These are phyloP conservation scores for Volvox reticuliferus DNA, from an alignment of 139 green algal species.

Conservation along the genomic window DNA sequence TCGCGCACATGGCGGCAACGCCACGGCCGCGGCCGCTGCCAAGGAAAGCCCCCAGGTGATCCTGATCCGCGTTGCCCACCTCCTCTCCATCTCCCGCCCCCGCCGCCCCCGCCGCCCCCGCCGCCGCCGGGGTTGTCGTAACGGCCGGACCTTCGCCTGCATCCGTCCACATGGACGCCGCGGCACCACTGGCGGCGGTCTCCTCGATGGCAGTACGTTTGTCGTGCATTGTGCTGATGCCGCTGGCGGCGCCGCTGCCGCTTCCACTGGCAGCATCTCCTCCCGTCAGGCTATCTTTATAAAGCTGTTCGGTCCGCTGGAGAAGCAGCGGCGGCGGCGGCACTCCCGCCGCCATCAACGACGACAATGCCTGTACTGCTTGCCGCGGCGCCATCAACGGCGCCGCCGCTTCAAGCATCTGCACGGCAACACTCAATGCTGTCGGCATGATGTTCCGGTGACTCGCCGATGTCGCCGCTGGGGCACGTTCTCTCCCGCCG, in stretches of 20 bases:
- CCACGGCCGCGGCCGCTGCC: neutral
- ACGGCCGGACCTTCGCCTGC: too few species aligned
- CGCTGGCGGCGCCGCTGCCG: neutral
- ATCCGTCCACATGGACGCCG: neutral
- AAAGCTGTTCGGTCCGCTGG: neutral
- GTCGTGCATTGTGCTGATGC: too few species aligned
- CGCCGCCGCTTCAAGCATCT: constrained; percentile 15
- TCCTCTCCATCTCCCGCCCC: neutral
- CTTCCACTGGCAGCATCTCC: too few species aligned
- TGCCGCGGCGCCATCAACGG: neutral
- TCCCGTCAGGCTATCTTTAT: neutral
- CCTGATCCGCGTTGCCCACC: neutral
- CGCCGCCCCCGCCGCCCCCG: neutral
- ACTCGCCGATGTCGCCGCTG: neutral
- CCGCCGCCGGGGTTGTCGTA: neutral
- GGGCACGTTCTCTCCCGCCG: neutral
- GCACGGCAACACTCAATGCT: constrained; percentile 12
- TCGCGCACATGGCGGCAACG: neutral
- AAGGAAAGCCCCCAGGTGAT: neutral
- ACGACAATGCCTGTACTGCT: neutral
- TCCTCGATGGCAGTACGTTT: neutral
- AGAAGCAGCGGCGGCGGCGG: neutral
- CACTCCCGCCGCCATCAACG: neutral
- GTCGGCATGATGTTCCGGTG: constrained; percentile 16
- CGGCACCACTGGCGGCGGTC: too few species aligned